These are phyloP conservation scores for Trichophaea hybrida DNA, from an alignment of 2,329 filamentous ascomycete species.

Conservation along the genomic window DNA sequence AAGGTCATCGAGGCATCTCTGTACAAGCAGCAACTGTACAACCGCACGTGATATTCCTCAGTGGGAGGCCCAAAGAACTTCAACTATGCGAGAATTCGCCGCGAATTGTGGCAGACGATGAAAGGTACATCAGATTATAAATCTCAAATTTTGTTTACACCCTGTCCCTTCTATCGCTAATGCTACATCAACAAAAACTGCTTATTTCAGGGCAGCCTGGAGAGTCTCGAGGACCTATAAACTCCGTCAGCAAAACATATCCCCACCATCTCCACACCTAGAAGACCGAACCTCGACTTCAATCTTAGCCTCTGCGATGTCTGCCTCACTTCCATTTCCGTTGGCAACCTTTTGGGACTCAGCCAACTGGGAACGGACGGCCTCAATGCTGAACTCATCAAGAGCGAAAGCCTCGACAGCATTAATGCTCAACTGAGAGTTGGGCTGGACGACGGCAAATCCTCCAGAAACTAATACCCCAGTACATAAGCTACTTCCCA, in stretches of 20 bases:
- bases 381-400: constrained; percentile 89
- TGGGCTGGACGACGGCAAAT: constrained; percentile 91
- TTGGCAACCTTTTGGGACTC: constrained; percentile 91
- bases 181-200: not conserved
- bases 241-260: not conserved
- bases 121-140: not conserved
- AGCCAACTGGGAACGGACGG: constrained; percentile 74
- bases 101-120: too few species aligned
- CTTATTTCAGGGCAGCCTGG: constrained; percentile 67
- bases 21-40: too few species aligned
- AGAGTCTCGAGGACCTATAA: constrained; percentile 66
- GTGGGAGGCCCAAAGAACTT: too few species aligned
- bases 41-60: too few species aligned
- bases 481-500: constrained; percentile 4
- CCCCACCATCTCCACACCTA: not conserved
- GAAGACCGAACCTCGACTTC: constrained; percentile 72
- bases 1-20: too few species aligned
- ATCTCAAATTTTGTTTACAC: constrained; percentile 1
- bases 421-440: constrained; percentile 93
- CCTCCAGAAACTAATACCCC: constrained; percentile 66
- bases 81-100: too few species aligned
- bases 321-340: constrained; percentile 85
- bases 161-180: constrained; percentile 1
- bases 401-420: constrained; percentile 88
- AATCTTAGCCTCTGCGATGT: constrained; percentile 97